phyloP scores from a whole-genome alignment of 1,284 basidiomycete species.

The Cryptococcus amylolentus region DNA sequence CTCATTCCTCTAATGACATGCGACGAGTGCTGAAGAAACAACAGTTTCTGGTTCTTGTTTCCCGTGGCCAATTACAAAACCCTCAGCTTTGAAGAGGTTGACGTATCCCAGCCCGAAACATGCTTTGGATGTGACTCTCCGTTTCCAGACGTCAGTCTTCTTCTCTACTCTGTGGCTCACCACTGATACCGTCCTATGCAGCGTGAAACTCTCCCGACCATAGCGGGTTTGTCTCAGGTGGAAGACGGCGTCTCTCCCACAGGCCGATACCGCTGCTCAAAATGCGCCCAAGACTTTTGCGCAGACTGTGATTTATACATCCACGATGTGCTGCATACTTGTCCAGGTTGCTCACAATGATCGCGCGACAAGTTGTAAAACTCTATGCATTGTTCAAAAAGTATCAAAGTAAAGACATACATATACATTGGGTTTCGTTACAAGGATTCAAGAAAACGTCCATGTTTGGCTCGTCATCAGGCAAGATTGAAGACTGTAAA shows the following conservation, averaged over 20 bases:
- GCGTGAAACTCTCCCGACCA: constrained; percentile 15
- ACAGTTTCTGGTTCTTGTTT: constrained; percentile 48
- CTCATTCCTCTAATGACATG: constrained; percentile 12
- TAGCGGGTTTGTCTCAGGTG: constrained; percentile 46
- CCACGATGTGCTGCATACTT: constrained; percentile 69
- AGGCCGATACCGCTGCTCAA: constrained; percentile 62
- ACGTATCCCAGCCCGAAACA: constrained; percentile 39
- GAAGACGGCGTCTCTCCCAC: constrained; percentile 69
- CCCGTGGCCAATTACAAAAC: constrained; percentile 37
- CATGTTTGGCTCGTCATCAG: too few relatives aligned
- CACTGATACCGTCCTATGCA: not conserved
- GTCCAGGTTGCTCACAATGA: constrained; percentile 54
- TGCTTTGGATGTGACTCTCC: constrained; percentile 71
- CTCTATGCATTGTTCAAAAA: too few relatives aligned
- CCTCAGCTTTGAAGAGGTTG: constrained; percentile 16
- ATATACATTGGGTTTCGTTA: too few relatives aligned
- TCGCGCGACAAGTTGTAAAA: too few relatives aligned
- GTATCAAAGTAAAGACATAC: too few relatives aligned
- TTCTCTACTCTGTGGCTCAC: constrained; percentile 7
- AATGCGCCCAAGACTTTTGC: constrained; percentile 57
- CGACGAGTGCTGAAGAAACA: not conserved
- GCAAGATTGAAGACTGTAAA: too few relatives aligned
- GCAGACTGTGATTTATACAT: constrained; percentile 71
- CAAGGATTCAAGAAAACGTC: too few relatives aligned
- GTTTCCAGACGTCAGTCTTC: constrained; percentile 54